Base-by-base conservation (phyloP, 768 basidiomycete genomes). In the Scleroderma bovista region DNA sequence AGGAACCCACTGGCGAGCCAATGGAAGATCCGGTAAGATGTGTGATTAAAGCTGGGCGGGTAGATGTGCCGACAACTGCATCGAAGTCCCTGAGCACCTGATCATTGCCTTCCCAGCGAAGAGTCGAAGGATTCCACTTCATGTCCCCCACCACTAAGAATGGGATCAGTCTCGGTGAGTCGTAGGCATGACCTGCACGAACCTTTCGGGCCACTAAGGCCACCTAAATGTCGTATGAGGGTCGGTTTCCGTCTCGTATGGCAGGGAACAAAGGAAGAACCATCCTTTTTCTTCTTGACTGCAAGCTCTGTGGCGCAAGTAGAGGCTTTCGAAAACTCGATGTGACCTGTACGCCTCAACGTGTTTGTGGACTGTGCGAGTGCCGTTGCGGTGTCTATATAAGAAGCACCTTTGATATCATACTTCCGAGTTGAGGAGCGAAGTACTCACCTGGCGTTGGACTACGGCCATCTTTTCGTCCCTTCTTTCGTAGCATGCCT, bases 21-120 rank as follows among this genome's bases (percentile, higher is more conserved):
- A 89, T 77, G 2, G 86, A 88, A n/a, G 89, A 88, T 37, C 90
- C 89, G 1, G 89, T 88, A 48, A 93, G 78, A 58, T 95, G 93
- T 0, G 94, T 93, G 63, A 99, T 99, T 47, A 99, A 81, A 15
- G 95, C 95, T 7, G 95, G 95, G 23, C 95, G 86, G 13, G 86
- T 86, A 3, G 93, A 91, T 12, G 86, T 84, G 42, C 84, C 82
- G 42, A 88, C 78, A 15, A 79, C 84, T 16, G 72, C 70, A 45
- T 98, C 95, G 64, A 98, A 99, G 48, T 93, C 93, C 51, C 88
- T 84, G 26, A 97, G 76, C 15, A 83, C 81, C 51, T 88, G 84
- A 55, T 99, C 95, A 66, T 99, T 98, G 46, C 95, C 95, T 74
- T 99, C 95, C 95, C 95, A 99, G 32, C 91, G 86, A 15, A 88